A percentile compares a stretch with the other conserved stretches of the same genome.
Evolutionary conservation across 2,329 filamentous ascomycete genomes (phyloP).

Genomic region (Trichophyton verrucosum): DNA sequence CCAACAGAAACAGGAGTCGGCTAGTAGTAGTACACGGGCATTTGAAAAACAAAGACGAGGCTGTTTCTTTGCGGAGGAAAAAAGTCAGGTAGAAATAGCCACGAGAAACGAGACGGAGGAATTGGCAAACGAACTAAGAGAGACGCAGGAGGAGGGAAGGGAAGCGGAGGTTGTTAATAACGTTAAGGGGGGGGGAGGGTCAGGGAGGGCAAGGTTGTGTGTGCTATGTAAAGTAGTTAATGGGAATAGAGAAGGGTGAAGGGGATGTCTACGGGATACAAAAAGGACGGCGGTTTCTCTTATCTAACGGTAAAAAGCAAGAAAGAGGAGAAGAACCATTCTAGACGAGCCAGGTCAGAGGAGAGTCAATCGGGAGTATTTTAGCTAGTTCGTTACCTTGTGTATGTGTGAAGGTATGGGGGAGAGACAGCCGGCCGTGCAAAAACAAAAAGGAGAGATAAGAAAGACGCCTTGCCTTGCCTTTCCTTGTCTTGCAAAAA

Average conservation of each 20-base stretch:
- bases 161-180: background rate
- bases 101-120: background rate
- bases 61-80: slow-evolving; percentile 2
- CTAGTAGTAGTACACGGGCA: slow-evolving; percentile 6
- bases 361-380: too few relatives aligned
- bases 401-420: background rate
- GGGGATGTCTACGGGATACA: background rate
- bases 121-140: background rate
- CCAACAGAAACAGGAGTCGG: slow-evolving; percentile 7
- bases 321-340: slow-evolving; percentile 8
- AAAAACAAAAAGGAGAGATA: background rate
- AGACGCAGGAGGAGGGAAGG: too few relatives aligned
- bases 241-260: background rate
- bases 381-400: background rate
- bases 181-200: background rate
- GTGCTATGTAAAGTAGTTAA: background rate
- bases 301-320: slow-evolving; percentile 1
- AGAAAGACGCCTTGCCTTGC: slow-evolving; percentile 8
- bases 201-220: background rate
- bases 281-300: background rate
- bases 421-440: background rate
- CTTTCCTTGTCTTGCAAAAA: slow-evolving; percentile 8
- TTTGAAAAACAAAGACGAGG: slow-evolving; percentile 9
- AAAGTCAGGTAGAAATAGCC: slow-evolving; percentile 4
- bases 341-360: slow-evolving; percentile 2